phyloP scores from a whole-genome alignment of 352 stramenopile species.

The Phytophthora melonis region DNA sequence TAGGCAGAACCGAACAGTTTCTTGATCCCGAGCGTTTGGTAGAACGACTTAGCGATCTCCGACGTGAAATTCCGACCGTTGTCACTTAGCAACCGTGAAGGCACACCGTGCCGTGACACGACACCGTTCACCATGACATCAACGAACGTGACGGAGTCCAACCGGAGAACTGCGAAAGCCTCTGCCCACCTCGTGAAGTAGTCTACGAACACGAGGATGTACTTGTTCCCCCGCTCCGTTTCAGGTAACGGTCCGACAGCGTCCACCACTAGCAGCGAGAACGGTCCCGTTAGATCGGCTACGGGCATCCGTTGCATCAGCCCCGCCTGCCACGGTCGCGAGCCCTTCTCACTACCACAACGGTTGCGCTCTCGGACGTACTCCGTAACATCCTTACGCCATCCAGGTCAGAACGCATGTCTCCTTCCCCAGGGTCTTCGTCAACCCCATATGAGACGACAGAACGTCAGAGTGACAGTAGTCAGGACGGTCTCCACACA shows the following conservation, averaged over 20 bases:
- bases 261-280: not conserved
- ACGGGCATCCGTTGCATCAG: slow-evolving; percentile 18
- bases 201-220: not conserved
- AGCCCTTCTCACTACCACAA: slow-evolving; percentile 1
- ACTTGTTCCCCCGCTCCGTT: not conserved
- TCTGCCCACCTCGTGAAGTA: not conserved
- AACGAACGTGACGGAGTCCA: too few relatives aligned
- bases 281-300: not conserved
- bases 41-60: slow-evolving; percentile 10
- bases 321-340: slow-evolving; percentile 1
- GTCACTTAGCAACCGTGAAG: slow-evolving; percentile 6
- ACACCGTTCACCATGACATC: slow-evolving; percentile 4
- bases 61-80: slow-evolving; percentile 8
- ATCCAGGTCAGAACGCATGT: slow-evolving; percentile 1
- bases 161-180: not conserved
- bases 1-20: slow-evolving; percentile 4
- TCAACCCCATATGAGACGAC: slow-evolving; percentile 4
- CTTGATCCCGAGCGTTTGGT: slow-evolving; percentile 9
- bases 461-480: slow-evolving; percentile 16
- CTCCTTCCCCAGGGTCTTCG: slow-evolving; percentile 7
- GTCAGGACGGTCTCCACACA: slow-evolving; percentile 19
- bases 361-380: not conserved
- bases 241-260: not conserved
- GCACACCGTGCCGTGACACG: not conserved
- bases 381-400: not conserved